phyloP scores from a whole-genome alignment of 495 filamentous ascomycete species.

The Jackrogersella minutella region DNA sequence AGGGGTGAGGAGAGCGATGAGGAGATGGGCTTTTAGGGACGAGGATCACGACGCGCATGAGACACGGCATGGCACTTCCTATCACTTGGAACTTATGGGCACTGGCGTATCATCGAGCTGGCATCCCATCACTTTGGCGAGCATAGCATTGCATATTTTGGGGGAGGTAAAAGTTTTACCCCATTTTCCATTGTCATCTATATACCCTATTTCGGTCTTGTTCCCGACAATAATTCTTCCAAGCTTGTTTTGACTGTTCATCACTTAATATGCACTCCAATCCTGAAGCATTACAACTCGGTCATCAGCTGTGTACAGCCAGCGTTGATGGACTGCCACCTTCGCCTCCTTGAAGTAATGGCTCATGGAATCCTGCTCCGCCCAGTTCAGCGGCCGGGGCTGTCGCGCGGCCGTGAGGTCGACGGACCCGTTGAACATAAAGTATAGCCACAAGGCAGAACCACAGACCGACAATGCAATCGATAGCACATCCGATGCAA shows the following conservation, averaged over 20 bases:
- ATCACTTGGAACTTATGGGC: neutral
- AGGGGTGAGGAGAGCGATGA: constrained; percentile 56
- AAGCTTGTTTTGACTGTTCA: neutral
- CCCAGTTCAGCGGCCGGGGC: constrained; percentile 12
- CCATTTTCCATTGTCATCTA: neutral
- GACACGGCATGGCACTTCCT: constrained; percentile 1
- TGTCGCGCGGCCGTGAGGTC: neutral
- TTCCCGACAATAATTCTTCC: neutral
- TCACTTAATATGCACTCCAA: neutral
- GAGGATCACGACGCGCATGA: constrained; percentile 9
- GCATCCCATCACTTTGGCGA: constrained; percentile 8
- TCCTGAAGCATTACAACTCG: neutral
- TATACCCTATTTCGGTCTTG: neutral
- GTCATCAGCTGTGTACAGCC: neutral
- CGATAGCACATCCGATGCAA: too few species aligned
- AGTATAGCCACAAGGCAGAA: neutral
- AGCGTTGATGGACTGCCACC: neutral
- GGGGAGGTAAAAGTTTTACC: neutral
- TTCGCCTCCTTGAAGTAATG: neutral
- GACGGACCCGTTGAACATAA: neutral
- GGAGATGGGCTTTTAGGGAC: constrained; percentile 55
- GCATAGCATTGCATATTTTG: constrained; percentile 4
- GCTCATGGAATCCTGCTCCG: neutral
- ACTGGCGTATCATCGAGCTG: constrained; percentile 8
- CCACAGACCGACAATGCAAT: too few species aligned